Evolutionary conservation across 2,329 filamentous ascomycete species (phyloP), one percentile per base, ranked within the genome.

Genomic region (Hansfordia pulvinata): DNA sequence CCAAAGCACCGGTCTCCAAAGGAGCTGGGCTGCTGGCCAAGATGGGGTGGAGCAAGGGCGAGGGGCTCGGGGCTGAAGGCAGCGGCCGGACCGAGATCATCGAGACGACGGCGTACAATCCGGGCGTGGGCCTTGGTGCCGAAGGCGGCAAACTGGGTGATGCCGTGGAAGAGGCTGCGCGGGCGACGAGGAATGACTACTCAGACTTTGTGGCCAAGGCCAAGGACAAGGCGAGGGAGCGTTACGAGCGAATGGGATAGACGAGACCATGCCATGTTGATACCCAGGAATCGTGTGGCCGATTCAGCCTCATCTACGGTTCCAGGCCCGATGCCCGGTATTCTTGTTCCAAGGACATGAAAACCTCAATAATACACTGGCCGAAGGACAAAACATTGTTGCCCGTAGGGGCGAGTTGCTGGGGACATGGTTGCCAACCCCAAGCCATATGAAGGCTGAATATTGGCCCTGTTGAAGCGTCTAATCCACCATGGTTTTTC

Each of bases 101-200:
- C 28, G 62, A 64, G 17, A 73, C 73, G 9, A 64, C 69, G 27
- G 63, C 73, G 7, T 83, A 82, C 45, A 60, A 68, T 12, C 66
- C 73, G 10, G 76, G 77, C 11, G 76, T 79, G 2, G 77, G 77
- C 2, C 52, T 83, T 10, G 77, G 77, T 1, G 76, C 76, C 2
- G 66, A 76, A 40, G 75, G 76, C 1, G 65, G 72, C n/a, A 76
- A 75, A 41, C 50, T 78, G 19, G 77, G 77, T 9, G 75, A 82
- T 49, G 76, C 77, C 16, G 59, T 61, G 6, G 64, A 71, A 41
- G 60, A 78, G 41, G 75, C 75, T 14, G 64, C 67, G 34, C 58
- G 66, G 35, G 64, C 67, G 42, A 79, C 74, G 4, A 64, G 60
- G 41, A 64, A 67, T 20, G 62, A 54, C 20, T 76, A 76, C 37